Base-by-base conservation (phyloP, 2,329 filamentous ascomycete species). In the Cladophialophora yegresii region DNA sequence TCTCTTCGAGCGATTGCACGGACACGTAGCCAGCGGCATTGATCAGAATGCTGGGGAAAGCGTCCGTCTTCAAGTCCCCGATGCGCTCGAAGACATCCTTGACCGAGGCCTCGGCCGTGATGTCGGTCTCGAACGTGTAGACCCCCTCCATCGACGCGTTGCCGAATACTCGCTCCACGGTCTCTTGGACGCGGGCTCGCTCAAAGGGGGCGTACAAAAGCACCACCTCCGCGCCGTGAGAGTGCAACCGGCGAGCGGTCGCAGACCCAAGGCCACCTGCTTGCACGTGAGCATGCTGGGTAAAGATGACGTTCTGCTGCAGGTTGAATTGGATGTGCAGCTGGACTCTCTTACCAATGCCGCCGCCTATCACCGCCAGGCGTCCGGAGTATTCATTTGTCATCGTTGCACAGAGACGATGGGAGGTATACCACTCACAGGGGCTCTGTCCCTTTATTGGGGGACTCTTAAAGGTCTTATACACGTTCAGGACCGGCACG, bases 191-290 rank as follows among this genome's bases (percentile, higher is more conserved):
- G 8, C 74, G 73, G 33, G 72, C 61, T 0, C 77, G 74, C 68
- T 82, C 80, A 65, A 81, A 81, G 1, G 80, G 79, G 0, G 80
- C 80, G 58, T 82, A 82, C 0, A 82, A 72, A 13, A 82, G 76
- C 7, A 79, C 80, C 3, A 82, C 70, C 12, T 72, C 75, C 4
- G 79, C 78, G 4, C 79, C 79, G 65, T 79, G 74, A 3, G 76
- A 71, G 26, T 74, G 73, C 1, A 82, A 72, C 16, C 78, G 74
- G 57, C 75, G 71, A 50, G 77, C 80, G 2, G 79, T 80, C 40
- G 75, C 75, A 13, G 78, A 77, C 7, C 80, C 80, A 2, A 82
- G 74, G 3, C 80, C 80, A 45, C 75, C 74, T 77, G 36, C 2
- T 49, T 61, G 16, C 32, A 28, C 9, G 32, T 61, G 33, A 61